Conservation (phyloP, 768 basidiomycete species). For the Trametes sanguinea region DNA sequence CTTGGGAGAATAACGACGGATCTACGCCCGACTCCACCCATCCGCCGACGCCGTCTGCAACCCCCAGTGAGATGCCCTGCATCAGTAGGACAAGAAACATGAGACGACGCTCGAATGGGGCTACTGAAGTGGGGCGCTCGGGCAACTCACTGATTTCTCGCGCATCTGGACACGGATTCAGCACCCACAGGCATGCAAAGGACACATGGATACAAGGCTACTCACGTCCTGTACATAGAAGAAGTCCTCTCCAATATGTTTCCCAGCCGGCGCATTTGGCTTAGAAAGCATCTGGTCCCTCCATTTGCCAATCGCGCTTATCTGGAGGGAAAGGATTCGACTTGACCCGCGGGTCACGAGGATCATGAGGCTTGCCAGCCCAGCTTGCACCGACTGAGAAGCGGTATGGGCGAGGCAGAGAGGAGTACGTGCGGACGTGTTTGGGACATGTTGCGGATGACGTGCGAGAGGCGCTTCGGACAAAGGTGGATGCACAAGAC, state of each 20-base stretch:
- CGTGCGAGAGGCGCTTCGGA: slow-evolving; percentile 9
- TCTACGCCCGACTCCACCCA: slow-evolving; percentile 86
- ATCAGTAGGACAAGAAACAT: slow-evolving; percentile 17
- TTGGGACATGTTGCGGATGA: slow-evolving; percentile 3
- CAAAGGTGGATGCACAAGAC: slow-evolving; percentile 6
- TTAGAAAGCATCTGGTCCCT: slow-evolving; percentile 60
- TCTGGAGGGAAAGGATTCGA: slow-evolving; percentile 56
- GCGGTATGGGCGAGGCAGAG: slow-evolving; percentile 52
- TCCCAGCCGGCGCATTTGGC: slow-evolving; percentile 41
- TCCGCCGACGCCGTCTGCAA: slow-evolving; percentile 93
- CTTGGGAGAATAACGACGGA: slow-evolving; percentile 88
- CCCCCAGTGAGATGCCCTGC: slow-evolving; percentile 77
- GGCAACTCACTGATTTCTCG: slow-evolving; percentile 67
- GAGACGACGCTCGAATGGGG: slow-evolving; percentile 3
- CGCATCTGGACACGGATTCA: slow-evolving; percentile 57
- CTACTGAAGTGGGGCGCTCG: not conserved
- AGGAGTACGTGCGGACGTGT: slow-evolving; percentile 24
- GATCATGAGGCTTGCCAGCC: slow-evolving; percentile 65
- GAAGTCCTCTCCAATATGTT: slow-evolving; percentile 59
- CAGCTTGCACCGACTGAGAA: slow-evolving; percentile 81
- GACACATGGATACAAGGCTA: slow-evolving; percentile 7
- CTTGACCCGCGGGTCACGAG: slow-evolving; percentile 35
- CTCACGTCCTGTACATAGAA: slow-evolving; percentile 71
- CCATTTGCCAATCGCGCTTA: slow-evolving; percentile 66
- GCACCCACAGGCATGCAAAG: slow-evolving; percentile 3